These are phyloP conservation scores for Cordyceps cicadae DNA, from an alignment of 2,329 filamentous ascomycete genomes.

Conservation along the genomic window DNA sequence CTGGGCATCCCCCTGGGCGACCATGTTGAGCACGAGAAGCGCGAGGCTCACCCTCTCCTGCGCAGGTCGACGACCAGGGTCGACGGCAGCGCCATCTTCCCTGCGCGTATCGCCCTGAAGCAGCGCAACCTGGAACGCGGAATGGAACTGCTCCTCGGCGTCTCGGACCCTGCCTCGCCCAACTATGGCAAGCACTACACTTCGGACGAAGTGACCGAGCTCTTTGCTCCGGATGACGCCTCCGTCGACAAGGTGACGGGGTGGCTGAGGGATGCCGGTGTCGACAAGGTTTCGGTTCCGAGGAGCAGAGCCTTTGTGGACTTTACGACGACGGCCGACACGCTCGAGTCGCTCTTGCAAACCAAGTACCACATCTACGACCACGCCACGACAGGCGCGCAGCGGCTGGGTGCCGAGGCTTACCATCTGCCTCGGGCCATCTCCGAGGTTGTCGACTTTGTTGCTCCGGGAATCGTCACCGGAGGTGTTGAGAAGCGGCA, in stretches of 20 bases:
- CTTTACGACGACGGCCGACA: slow-evolving; percentile 10
- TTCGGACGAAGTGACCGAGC: neutral
- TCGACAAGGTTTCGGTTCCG: slow-evolving; percentile 41
- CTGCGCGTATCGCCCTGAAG: neutral
- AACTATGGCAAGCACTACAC: slow-evolving; percentile 16
- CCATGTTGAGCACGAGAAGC: slow-evolving; percentile 7
- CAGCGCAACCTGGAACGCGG: neutral
- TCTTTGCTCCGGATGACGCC: slow-evolving; percentile 16
- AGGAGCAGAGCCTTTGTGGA: slow-evolving; percentile 36
- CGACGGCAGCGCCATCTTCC: neutral
- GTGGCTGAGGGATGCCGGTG: slow-evolving; percentile 46
- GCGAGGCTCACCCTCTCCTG: neutral
- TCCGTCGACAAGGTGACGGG: slow-evolving; percentile 38
- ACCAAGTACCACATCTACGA: slow-evolving; percentile 38
- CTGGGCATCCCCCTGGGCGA: neutral
- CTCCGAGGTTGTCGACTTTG: slow-evolving; percentile 29
- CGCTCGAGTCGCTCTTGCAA: slow-evolving; percentile 29
- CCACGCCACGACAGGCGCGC: slow-evolving; percentile 26
- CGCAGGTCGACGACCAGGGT: neutral
- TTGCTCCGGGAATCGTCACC: slow-evolving; percentile 27
- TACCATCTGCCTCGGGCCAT: slow-evolving; percentile 30
- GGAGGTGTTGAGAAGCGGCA: neutral
- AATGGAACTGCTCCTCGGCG: neutral
- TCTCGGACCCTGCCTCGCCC: neutral
- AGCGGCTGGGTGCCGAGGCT: slow-evolving; percentile 26